Conservation (phyloP, 371 early-diverging fungal species). For the Capillidium rhysosporum region DNA sequence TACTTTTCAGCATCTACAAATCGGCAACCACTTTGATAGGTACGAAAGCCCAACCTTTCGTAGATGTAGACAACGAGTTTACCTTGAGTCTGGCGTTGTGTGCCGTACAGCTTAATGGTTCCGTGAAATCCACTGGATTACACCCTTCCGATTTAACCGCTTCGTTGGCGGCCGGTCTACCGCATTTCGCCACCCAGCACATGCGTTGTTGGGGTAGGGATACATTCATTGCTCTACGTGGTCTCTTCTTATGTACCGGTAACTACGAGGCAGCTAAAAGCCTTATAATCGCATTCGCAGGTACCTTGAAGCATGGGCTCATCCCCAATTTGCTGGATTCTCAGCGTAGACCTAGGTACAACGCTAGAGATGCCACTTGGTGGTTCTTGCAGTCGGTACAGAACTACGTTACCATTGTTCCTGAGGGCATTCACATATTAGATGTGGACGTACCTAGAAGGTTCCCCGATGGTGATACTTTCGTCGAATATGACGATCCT, state of each 20-base stretch:
- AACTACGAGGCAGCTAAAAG: conserved; percentile 54
- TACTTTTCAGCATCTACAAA: conserved; percentile 50
- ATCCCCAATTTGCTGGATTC: conserved; percentile 90
- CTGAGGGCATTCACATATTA: conserved; percentile 60
- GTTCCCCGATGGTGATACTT: conserved; percentile 56
- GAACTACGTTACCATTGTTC: conserved; percentile 54
- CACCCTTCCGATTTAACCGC: conserved; percentile 34
- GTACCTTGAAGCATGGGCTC: conserved; percentile 72
- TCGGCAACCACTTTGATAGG: conserved; percentile 41
- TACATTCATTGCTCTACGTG: conserved; percentile 78
- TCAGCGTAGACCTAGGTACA: conserved; percentile 71
- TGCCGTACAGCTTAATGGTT: conserved; percentile 63
- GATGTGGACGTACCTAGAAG: conserved; percentile 48
- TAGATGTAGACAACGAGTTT: conserved; percentile 31
- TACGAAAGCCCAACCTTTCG: conserved; percentile 30
- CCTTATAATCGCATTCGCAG: conserved; percentile 79
- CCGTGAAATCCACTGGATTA: conserved; percentile 55
- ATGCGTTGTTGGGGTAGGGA: conserved; percentile 98
- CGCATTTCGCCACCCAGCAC: conserved; percentile 78
- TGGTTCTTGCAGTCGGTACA: conserved; percentile 83
- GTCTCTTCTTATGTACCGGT: conserved; percentile 65
- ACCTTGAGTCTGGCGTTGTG: conserved; percentile 48
- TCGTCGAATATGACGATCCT: conserved; percentile 38
- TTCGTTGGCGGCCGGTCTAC: conserved; percentile 82
- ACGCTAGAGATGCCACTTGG: conserved; percentile 93